phyloP scores from a whole-genome alignment of 1,139 yeast genomes.

The Saccharomyces hybrid region DNA sequence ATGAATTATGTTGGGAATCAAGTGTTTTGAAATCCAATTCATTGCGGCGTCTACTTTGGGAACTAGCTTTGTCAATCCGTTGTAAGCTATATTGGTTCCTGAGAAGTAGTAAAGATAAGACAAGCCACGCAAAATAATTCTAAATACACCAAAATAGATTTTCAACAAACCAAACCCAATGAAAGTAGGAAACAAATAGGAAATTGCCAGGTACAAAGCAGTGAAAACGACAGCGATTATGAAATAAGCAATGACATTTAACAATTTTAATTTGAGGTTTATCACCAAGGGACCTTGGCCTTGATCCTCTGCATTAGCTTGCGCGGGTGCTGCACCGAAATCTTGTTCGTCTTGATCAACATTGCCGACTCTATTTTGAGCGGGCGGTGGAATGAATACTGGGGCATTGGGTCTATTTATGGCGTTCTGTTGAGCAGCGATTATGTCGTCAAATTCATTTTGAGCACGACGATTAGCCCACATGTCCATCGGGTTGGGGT shows the following conservation, averaged over 20 bases:
- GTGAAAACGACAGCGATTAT: slow-evolving; percentile 39
- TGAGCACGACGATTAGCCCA: slow-evolving; percentile 17
- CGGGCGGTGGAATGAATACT: slow-evolving; percentile 4
- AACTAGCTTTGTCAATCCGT: slow-evolving; percentile 3
- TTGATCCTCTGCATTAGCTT: slow-evolving; percentile 12
- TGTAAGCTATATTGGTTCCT: slow-evolving; percentile 2
- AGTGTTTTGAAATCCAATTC: slow-evolving; percentile 7
- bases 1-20: slow-evolving; percentile 5
- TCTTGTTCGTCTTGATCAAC: slow-evolving; percentile 3
- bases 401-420: slow-evolving; percentile 7
- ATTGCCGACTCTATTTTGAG: slow-evolving; percentile 2
- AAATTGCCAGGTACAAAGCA: slow-evolving; percentile 38
- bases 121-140: slow-evolving; percentile 14
- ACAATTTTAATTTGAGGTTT: slow-evolving; percentile 21
- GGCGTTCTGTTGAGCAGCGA: slow-evolving; percentile 10
- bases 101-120: slow-evolving; percentile 3
- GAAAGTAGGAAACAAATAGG: slow-evolving; percentile 51
- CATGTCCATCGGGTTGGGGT: slow-evolving; percentile 9
- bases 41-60: slow-evolving; percentile 7
- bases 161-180: slow-evolving; percentile 35
- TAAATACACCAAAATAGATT: slow-evolving; percentile 12
- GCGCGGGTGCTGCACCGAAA: slow-evolving; percentile 3
- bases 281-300: slow-evolving; percentile 22
- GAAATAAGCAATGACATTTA: slow-evolving; percentile 22
- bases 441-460: slow-evolving; percentile 15